Base-by-base conservation (phyloP, 306 rosid species). In the Herpetospermum pedunculosum region DNA sequence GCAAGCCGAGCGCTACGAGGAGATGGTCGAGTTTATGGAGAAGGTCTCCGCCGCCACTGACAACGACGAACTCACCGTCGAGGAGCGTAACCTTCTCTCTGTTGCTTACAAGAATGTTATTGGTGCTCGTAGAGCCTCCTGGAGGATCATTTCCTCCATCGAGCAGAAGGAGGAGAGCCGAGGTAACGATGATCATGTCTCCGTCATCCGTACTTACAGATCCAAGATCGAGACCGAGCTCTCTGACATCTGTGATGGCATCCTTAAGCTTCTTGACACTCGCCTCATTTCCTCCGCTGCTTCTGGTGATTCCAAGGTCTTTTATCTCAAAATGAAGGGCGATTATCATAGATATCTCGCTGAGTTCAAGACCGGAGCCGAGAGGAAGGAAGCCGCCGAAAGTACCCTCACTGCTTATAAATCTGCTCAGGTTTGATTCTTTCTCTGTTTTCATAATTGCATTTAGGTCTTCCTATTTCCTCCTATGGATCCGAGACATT, bases 141-240 rank as follows among this genome's bases (percentile, higher is more conserved):
- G 99, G 99, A 87, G 99, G 6, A 95, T 95, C 75, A 95, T 95
- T 37, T 95, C 99, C 60, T 95, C 99, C 12, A 95, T 95, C 77
- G 99, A 95, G 84, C 99, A 95, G 88, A 95, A 91, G 87, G 99
- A 95, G 82, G 99, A 95, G 92, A 95, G 99, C 88, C 97, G 96
- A 67, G 99, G 99, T 49, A 91, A 95, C 86, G 97, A 95, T 80
- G 97, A 95, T 72, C 97, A 91, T 53, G 99, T 94, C 10, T 0
- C 88, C 34, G 55, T 87, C 77, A 94, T 94, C 91, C 92, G 96
- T 15, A 96, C 89, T 76, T 95, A 95, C 88, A 85, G 99, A 82
- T 91, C 97, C 70, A 95, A 95, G 93, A 95, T 95, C 85, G 99
- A 95, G 87, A 12, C 72, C 1, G 97, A 95, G 84, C 97, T 95